Evolutionary conservation across 2,329 filamentous ascomycete species (phyloP).

Genomic region (Stachybotrys elegans): DNA sequence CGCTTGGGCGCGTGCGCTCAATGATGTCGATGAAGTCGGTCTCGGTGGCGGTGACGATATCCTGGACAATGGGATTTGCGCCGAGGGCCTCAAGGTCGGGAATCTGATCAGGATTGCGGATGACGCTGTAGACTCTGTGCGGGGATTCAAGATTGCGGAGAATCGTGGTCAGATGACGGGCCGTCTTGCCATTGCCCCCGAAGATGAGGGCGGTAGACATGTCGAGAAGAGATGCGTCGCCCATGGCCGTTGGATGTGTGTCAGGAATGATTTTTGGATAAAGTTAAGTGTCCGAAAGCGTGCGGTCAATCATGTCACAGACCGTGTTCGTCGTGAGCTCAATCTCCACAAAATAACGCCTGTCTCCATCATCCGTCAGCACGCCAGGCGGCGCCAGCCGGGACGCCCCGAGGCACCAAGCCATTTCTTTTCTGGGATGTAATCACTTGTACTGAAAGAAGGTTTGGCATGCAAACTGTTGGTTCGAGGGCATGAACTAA

Average conservation of each 20-base stretch:
- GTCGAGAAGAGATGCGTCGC: background rate
- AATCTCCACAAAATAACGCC: no score
- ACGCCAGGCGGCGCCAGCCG: no score
- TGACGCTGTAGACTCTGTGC: conserved; percentile 2
- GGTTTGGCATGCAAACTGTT: no score
- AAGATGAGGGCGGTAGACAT: background rate
- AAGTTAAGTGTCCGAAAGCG: no score
- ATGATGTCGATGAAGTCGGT: conserved; percentile 1
- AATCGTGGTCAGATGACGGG: conserved; percentile 1
- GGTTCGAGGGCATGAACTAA: no score
- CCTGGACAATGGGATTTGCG: conserved; percentile 2
- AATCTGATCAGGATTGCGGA: conserved; percentile 3
- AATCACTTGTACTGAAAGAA: no score
- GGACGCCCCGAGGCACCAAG: no score
- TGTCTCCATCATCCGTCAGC: no score
- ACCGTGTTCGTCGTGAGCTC: no score
- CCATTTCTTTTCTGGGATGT: no score
- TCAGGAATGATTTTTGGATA: no score
- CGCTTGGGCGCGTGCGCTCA: background rate
- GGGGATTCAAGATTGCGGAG: background rate
- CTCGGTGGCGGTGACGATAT: conserved; percentile 2
- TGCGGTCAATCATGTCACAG: no score
- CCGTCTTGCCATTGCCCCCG: conserved; percentile 3
- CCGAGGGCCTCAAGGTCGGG: conserved; percentile 2
- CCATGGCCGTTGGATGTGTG: background rate